A percentile compares a stretch with the other conserved stretches of the same genome.
Conservation (phyloP, 2,329 filamentous ascomycete genomes). For the Zarea fungicola region DNA sequence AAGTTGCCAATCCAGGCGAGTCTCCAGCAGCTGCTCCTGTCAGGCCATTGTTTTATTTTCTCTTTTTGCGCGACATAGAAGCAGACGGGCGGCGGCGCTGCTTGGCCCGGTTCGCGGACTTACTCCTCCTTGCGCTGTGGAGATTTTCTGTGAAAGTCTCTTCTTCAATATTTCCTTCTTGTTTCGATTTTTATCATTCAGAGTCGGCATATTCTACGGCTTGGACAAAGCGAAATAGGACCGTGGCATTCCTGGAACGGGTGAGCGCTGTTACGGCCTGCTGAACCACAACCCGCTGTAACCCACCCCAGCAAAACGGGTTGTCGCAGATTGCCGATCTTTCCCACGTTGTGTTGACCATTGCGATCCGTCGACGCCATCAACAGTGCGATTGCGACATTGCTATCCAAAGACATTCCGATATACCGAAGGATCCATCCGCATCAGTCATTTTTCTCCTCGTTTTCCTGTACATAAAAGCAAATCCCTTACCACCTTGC, state of each 20-base stretch:
- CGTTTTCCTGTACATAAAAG: background rate
- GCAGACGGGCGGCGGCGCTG: too few relatives aligned
- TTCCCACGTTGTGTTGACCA: background rate
- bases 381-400: background rate
- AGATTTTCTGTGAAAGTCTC: background rate
- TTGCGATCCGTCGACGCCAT: background rate
- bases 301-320: background rate
- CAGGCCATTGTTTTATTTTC: conserved; percentile 8
- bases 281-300: background rate
- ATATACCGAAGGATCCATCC: background rate
- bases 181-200: background rate
- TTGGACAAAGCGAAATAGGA: background rate
- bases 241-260: background rate
- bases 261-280: too few relatives aligned
- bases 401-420: background rate
- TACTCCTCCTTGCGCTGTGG: background rate
- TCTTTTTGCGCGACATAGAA: background rate
- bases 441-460: background rate
- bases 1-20: too few relatives aligned
- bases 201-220: too few relatives aligned
- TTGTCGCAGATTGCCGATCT: conserved; percentile 6
- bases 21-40: background rate
- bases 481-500: too few relatives aligned
- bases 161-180: too few relatives aligned
- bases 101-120: background rate